Base-by-base conservation (phyloP, 129 eudicot genomes). In the Helianthus tuberosus region DNA sequence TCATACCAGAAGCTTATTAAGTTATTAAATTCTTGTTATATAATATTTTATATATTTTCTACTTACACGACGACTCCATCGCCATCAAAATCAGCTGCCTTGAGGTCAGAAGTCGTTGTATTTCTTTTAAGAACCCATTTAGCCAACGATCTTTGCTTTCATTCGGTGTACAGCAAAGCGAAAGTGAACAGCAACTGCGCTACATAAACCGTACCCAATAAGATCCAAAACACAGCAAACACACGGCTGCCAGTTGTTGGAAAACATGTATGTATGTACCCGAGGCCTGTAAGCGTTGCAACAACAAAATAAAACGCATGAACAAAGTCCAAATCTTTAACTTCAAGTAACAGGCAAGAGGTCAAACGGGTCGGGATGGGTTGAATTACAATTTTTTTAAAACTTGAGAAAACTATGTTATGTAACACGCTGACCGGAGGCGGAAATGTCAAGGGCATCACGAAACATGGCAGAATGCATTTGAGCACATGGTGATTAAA, bases 241-340 rank as follows among this genome's bases (percentile, higher is more conserved):
- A 87, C 78, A 12, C 98, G 98, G 3, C 98, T 96, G 13, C 87
- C 86, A 72, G 66, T 75, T 12, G 98, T 89, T 1, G 98, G 87
- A 85, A 92, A 92, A 76, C 98, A 89, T 57, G 79, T 83, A 73
- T 86, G 84, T 63, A 91, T 92, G 73, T 92, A 92, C n/a, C 98
- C 98, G 49, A 92, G 86, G 38, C 90, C 84, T 8, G 98, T 92
- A 75, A 92, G 83, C 10, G 96, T 85, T n/a, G 76, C 84, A 67
- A 91, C 76, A 46, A 87, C 98, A 48, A 95, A 92, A 71, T 92
- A 92, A 29, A 92, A 89, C 17, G 96, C 96, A 73, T 89, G 87
- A 57, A 89, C 72, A 13, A 84, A 54, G 51, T 84, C 84, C 79
- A 89, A 68, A 63, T 89, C 82, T 86, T 92, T 96, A 58, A 89